These are phyloP conservation scores for Pestalotiopsis sp. DNA, from an alignment of 2,329 filamentous ascomycete species.

Conservation along the genomic window DNA sequence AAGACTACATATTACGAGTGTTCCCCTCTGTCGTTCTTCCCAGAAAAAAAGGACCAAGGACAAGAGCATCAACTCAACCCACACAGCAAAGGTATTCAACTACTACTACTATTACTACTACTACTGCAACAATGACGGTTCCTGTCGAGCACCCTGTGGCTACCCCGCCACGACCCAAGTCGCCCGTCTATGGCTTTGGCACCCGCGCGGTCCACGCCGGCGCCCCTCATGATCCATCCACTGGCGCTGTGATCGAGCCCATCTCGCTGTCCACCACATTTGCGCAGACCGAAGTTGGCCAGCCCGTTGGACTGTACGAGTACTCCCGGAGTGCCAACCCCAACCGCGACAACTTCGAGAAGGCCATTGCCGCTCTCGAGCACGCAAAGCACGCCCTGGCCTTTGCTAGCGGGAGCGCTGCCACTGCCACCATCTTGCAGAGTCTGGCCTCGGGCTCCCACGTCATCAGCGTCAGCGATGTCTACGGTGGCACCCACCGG, in stretches of 20 bases:
- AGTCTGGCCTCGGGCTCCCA: constrained; percentile 89
- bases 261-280: constrained; percentile 97
- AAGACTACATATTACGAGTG: too few species aligned
- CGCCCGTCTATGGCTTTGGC: constrained; percentile 80
- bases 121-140: constrained; percentile 21
- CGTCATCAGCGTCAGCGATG: constrained; percentile 94
- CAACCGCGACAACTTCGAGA: constrained; percentile 93
- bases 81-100: not conserved
- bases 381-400: constrained; percentile 90
- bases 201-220: constrained; percentile 95
- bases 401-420: constrained; percentile 91
- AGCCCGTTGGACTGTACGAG: constrained; percentile 87
- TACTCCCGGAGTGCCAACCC: constrained; percentile 94
- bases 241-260: constrained; percentile 92
- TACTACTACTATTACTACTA: not conserved
- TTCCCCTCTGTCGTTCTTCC: too few species aligned
- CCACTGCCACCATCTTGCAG: constrained; percentile 91
- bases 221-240: constrained; percentile 84
- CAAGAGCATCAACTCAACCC: not conserved
- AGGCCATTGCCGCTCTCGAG: constrained; percentile 87
- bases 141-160: constrained; percentile 53
- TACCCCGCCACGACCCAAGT: constrained; percentile 73
- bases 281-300: constrained; percentile 85
- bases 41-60: too few species aligned
- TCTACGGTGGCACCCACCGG: constrained; percentile 96